phyloP scores from a whole-genome alignment of 164 flowering plant species.

The Umbilicus rupestris region DNA sequence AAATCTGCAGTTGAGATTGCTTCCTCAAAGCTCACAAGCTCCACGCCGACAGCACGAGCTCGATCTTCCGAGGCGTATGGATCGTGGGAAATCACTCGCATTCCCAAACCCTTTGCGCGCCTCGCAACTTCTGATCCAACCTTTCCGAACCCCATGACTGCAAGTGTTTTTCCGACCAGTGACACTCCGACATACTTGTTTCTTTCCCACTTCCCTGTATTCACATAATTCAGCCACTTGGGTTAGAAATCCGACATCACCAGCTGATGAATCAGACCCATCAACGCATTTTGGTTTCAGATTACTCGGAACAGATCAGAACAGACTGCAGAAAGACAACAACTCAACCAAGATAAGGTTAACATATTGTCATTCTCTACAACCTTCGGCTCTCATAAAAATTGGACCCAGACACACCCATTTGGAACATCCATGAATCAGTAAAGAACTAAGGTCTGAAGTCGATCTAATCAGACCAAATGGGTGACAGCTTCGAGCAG shows the following conservation, averaged over 20 bases:
- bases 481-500: too few species aligned
- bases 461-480: too few species aligned
- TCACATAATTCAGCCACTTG: neutral
- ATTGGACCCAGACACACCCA: too few species aligned
- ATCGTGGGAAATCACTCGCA: slow-evolving; percentile 82
- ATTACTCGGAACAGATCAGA: neutral
- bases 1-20: slow-evolving; percentile 67
- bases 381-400: too few species aligned
- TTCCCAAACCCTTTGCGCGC: slow-evolving; percentile 79
- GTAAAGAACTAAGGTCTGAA: too few species aligned
- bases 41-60: slow-evolving; percentile 84
- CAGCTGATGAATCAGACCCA: too few species aligned
- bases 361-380: too few species aligned
- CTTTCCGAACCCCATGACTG: slow-evolving; percentile 86
- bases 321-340: too few species aligned
- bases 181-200: slow-evolving; percentile 84
- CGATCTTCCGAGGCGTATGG: slow-evolving; percentile 93
- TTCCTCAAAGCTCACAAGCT: slow-evolving; percentile 66
- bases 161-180: slow-evolving; percentile 76
- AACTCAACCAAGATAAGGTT: too few species aligned
- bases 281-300: neutral
- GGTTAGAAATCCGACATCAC: neutral
- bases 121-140: slow-evolving; percentile 86
- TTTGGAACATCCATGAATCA: too few species aligned
- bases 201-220: slow-evolving; percentile 62